phyloP scores from a whole-genome alignment of 768 basidiomycete species.

The Tulasnella sp. region DNA sequence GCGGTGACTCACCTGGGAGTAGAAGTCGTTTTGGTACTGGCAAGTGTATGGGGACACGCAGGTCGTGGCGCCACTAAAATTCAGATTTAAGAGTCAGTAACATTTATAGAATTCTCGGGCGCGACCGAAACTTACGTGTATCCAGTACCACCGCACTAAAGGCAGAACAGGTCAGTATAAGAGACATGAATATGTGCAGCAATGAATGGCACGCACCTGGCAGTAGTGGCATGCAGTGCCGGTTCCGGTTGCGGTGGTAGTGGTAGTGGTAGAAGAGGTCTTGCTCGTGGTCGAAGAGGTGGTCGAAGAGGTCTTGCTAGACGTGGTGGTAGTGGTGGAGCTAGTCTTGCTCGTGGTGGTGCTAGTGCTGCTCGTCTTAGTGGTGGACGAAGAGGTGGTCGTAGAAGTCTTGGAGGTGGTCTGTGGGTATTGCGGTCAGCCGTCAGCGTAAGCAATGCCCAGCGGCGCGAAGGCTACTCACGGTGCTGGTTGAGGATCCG shows the following conservation, averaged over 20 bases:
- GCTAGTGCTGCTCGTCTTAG: neutral
- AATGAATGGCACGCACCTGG: neutral
- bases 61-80: conserved; percentile 29
- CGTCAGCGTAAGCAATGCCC: neutral
- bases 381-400: neutral
- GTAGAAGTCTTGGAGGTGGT: neutral
- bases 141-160: conserved; percentile 27
- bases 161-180: neutral
- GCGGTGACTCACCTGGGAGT: conserved; percentile 19
- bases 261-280: neutral
- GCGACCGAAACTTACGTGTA: neutral
- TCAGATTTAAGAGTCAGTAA: neutral
- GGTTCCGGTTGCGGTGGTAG: conserved; percentile 6
- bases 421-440: neutral
- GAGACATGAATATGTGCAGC: neutral
- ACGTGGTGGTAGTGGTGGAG: neutral
- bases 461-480: neutral
- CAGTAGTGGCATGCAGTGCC: conserved; percentile 5
- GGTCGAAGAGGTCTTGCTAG: neutral
- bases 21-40: conserved; percentile 13
- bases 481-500: conserved; percentile 1
- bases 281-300: neutral
- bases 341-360: neutral
- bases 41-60: conserved; percentile 30
- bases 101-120: neutral